Percentiles rank a stretch among this genome's conserved stretches.
These are phyloP conservation scores for Mucor indicus DNA, from an alignment of 371 early-diverging fungal species.

Conservation along the genomic window DNA sequence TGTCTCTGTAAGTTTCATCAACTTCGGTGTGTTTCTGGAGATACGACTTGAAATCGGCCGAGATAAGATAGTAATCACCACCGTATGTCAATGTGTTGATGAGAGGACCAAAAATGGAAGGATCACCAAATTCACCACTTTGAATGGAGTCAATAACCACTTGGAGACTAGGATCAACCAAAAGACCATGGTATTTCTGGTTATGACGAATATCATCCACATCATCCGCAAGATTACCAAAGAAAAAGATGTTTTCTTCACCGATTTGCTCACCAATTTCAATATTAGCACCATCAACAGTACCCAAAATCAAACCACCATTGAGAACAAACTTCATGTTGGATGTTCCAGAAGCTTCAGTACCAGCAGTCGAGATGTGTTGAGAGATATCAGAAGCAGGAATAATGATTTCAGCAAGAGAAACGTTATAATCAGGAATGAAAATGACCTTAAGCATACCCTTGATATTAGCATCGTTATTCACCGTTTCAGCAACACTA, in stretches of 20 bases:
- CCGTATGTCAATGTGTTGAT: constrained; percentile 77
- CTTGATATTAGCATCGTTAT: constrained; percentile 72
- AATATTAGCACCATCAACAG: constrained; percentile 90
- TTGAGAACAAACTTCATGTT: constrained; percentile 98
- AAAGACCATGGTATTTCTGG: constrained; percentile 70
- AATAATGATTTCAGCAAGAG: constrained; percentile 85
- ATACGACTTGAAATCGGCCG: constrained; percentile 84
- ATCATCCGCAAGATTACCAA: constrained; percentile 82
- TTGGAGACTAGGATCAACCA: constrained; percentile 72
- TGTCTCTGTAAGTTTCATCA: constrained; percentile 76
- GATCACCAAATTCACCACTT: constrained; percentile 75
- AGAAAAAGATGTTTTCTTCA: constrained; percentile 90
- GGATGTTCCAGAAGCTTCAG: constrained; percentile 96
- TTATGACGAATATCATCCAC: constrained; percentile 88
- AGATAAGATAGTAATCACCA: constrained; percentile 85
- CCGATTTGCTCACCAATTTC: constrained; percentile 94
- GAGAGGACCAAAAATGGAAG: constrained; percentile 68
- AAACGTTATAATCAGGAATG: constrained; percentile 93
- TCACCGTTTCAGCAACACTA: constrained; percentile 79
- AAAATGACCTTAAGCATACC: constrained; percentile 87
- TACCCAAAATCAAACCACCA: constrained; percentile 89
- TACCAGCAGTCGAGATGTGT: constrained; percentile 91
- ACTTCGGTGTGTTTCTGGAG: constrained; percentile 71
- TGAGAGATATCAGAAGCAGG: constrained; percentile 94
- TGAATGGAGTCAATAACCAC: constrained; percentile 74